Evolutionary conservation across 169 alveolate genomes (phyloP).

Genomic region (Plasmodium reichenowi): DNA sequence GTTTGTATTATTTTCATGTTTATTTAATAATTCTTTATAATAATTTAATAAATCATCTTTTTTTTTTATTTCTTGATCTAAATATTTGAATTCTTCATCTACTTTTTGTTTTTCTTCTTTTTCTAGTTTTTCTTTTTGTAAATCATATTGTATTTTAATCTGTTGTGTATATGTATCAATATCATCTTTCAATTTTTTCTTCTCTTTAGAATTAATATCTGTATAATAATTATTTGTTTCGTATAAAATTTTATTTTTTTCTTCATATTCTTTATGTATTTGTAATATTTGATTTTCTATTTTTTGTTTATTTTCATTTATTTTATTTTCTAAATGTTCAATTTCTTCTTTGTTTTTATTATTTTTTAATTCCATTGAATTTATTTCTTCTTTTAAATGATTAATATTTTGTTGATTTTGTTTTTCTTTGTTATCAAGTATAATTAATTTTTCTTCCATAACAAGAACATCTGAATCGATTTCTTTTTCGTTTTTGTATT

Average conservation of each 20-base stretch:
- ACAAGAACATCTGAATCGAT: constrained; percentile 2
- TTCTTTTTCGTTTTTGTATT: constrained; percentile 46
- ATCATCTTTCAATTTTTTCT: constrained; percentile 54
- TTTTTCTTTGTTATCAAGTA: constrained; percentile 9
- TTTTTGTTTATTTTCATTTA: background rate
- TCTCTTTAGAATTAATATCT: constrained; percentile 36
- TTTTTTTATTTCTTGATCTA: constrained; percentile 46
- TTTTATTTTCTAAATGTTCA: too few relatives aligned
- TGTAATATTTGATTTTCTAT: constrained; percentile 15
- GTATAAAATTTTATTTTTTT: constrained; percentile 16
- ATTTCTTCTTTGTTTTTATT: constrained; percentile 1
- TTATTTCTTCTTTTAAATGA: constrained; percentile 5
- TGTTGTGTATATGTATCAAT: constrained; percentile 22
- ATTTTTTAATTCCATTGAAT: background rate
- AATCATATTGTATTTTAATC: constrained; percentile 36
- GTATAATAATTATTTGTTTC: constrained; percentile 2
- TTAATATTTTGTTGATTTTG: background rate
- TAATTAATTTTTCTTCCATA: constrained; percentile 11
- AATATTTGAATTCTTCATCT: constrained; percentile 11
- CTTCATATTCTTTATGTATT: constrained; percentile 75
- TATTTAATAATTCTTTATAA: constrained; percentile 41
- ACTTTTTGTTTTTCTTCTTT: constrained; percentile 25
- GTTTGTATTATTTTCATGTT: constrained; percentile 4
- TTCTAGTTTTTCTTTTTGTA: constrained; percentile 35
- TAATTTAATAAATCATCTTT: constrained; percentile 39